These are phyloP conservation scores for Tolypocladium amazonense DNA, from an alignment of 2,329 filamentous ascomycete genomes.

Conservation along the genomic window DNA sequence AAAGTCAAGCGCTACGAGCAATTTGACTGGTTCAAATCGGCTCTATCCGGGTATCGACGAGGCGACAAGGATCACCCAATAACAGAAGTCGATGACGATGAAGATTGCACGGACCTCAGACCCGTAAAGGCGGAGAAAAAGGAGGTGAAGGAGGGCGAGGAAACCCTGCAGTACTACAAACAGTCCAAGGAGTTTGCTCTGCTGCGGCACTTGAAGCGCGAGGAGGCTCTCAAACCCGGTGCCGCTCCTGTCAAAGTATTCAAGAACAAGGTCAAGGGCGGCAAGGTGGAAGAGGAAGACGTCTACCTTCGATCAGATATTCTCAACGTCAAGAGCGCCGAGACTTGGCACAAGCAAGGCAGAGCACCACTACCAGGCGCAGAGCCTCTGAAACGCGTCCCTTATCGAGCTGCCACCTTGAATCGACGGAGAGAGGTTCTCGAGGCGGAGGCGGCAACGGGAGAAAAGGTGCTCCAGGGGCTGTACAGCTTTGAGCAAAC, in stretches of 20 bases:
- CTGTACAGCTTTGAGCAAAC: conserved; percentile 79
- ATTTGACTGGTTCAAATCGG: conserved; percentile 79
- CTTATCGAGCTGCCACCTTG: conserved; percentile 81
- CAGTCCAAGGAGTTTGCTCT: conserved; percentile 76
- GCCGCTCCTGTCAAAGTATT: conserved; percentile 67
- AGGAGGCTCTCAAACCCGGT: conserved; percentile 69
- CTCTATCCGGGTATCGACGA: conserved; percentile 61
- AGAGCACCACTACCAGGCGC: conserved; percentile 61
- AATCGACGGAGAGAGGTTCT: conserved; percentile 83
- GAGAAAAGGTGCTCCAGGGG: conserved; percentile 76
- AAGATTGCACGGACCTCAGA: conserved; percentile 68
- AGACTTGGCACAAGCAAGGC: conserved; percentile 97
- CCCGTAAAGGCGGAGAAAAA: conserved; percentile 64
- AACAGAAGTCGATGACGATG: conserved; percentile 66
- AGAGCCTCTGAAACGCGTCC: conserved; percentile 72
- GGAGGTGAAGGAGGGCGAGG: conserved; percentile 60
- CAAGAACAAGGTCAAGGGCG: conserved; percentile 61
- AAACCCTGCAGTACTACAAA: conserved; percentile 84
- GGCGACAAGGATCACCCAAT: conserved; percentile 37
- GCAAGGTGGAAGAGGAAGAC: conserved; percentile 62
- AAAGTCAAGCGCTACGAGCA: conserved; percentile 68
- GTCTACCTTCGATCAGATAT: conserved; percentile 75
- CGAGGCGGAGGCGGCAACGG: conserved; percentile 68
- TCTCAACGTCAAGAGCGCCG: conserved; percentile 75
- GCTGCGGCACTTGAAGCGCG: conserved; percentile 75